Percentiles rank a stretch among this genome's conserved stretches.
These are phyloP conservation scores for Myrmaecium sp. DNA, from an alignment of 2,329 filamentous ascomycete species.

Conservation along the genomic window DNA sequence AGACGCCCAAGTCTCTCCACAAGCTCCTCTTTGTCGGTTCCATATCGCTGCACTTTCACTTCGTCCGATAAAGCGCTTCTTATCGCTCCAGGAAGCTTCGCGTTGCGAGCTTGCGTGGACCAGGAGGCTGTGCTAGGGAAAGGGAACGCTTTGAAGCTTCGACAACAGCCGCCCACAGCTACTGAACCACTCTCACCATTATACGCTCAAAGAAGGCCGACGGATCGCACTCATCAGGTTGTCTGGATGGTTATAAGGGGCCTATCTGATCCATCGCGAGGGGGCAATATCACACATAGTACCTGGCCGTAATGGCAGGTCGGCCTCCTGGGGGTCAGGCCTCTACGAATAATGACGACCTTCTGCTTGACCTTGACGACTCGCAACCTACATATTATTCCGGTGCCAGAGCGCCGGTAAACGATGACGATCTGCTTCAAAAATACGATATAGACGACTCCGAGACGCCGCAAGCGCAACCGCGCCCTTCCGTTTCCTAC, in stretches of 20 bases:
- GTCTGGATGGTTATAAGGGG: slow-evolving; percentile 11
- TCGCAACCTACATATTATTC: slow-evolving; percentile 54
- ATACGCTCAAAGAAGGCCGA: too few relatives aligned
- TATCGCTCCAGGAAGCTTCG: too few relatives aligned
- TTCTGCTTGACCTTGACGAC: slow-evolving; percentile 60
- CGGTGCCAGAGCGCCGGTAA: slow-evolving; percentile 61
- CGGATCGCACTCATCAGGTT: too few relatives aligned
- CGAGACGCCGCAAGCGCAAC: slow-evolving; percentile 40
- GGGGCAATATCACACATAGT: slow-evolving; percentile 9
- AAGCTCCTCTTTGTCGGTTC: too few relatives aligned
- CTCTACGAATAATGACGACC: slow-evolving; percentile 26
- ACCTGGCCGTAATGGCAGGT: slow-evolving; percentile 29
- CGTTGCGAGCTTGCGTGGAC: too few relatives aligned
- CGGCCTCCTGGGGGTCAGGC: slow-evolving; percentile 36
- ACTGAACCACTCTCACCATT: too few relatives aligned
- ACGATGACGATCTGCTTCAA: slow-evolving; percentile 65
- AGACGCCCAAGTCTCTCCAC: too few relatives aligned
- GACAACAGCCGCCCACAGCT: too few relatives aligned
- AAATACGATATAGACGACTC: slow-evolving; percentile 54
- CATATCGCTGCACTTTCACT: too few relatives aligned
- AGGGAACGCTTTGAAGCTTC: too few relatives aligned
- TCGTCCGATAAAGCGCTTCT: too few relatives aligned
- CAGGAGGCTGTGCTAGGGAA: too few relatives aligned
- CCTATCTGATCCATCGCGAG: slow-evolving; percentile 10
- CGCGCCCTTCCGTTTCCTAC: slow-evolving; percentile 78